Evolutionary conservation across 768 basidiomycete genomes (phyloP).

Genomic region (Lentinula lateritia): DNA sequence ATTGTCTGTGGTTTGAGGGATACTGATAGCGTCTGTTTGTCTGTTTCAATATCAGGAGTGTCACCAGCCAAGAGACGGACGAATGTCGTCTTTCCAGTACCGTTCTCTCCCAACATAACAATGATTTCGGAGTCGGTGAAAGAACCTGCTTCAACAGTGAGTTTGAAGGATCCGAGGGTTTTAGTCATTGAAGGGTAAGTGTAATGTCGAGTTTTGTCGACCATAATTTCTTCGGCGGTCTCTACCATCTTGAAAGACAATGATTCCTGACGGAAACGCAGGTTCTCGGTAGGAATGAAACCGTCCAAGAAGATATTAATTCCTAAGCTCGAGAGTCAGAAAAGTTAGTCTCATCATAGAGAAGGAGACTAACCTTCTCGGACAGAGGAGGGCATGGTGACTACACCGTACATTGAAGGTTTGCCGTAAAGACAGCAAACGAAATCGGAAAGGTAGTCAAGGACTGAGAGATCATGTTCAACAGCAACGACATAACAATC

Average conservation of each 20-base stretch:
- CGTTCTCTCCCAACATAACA: slow-evolving; percentile 99
- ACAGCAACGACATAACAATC: slow-evolving; percentile 94
- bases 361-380: slow-evolving; percentile 68
- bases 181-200: slow-evolving; percentile 95
- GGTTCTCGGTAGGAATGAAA: slow-evolving; percentile 96
- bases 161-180: slow-evolving; percentile 92
- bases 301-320: slow-evolving; percentile 99
- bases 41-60: slow-evolving; percentile 77
- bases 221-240: slow-evolving; percentile 83
- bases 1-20: slow-evolving; percentile 98
- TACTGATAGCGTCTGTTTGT: slow-evolving; percentile 79
- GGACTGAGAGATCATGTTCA: slow-evolving; percentile 97
- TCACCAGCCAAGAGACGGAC: slow-evolving; percentile 94
- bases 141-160: slow-evolving; percentile 81
- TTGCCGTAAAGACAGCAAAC: slow-evolving; percentile 98
- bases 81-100: slow-evolving; percentile 98
- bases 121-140: slow-evolving; percentile 99
- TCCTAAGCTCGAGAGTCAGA: slow-evolving; percentile 38
- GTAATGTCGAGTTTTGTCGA: slow-evolving; percentile 86
- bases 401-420: slow-evolving; percentile 96
- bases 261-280: slow-evolving; percentile 95
- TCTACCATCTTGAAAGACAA: slow-evolving; percentile 97
- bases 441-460: slow-evolving; percentile 98
- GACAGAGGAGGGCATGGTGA: slow-evolving; percentile 97
- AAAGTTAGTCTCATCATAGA: not conserved